Conservation (phyloP, 805 yeast species). For the Grigorovia yakushimaensis region DNA sequence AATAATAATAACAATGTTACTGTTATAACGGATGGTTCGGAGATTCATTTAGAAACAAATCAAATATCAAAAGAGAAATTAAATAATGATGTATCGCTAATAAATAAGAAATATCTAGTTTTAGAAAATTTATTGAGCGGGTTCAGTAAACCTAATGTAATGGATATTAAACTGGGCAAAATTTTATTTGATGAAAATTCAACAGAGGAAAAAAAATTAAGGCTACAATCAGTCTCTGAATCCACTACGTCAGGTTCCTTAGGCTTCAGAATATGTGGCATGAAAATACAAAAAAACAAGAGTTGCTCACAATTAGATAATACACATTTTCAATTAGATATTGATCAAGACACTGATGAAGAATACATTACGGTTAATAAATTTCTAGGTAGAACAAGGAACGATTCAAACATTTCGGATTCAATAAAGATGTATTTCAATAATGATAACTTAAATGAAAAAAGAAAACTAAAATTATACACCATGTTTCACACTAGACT, state of each 20-base stretch:
- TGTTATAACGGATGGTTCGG: constrained; percentile 5
- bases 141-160: constrained; percentile 53
- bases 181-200: constrained; percentile 56
- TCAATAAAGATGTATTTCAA: constrained; percentile 42
- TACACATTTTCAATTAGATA: constrained; percentile 5
- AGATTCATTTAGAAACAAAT: not conserved
- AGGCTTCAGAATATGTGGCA: constrained; percentile 77
- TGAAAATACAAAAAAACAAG: constrained; percentile 41
- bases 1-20: not conserved
- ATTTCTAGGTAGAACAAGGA: constrained; percentile 57
- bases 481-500: constrained; percentile 47
- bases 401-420: constrained; percentile 31
- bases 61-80: not conserved
- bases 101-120: constrained; percentile 34
- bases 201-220: constrained; percentile 44
- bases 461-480: constrained; percentile 32
- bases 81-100: not conserved
- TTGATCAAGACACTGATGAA: constrained; percentile 25
- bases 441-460: constrained; percentile 25
- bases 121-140: constrained; percentile 61
- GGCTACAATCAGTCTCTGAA: constrained; percentile 55
- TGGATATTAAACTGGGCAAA: constrained; percentile 80
- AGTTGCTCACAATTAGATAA: constrained; percentile 12
- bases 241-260: constrained; percentile 75
- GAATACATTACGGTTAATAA: constrained; percentile 51